These are phyloP conservation scores for Pythium brachiatum DNA, from an alignment of 352 stramenopile genomes.

Conservation along the genomic window DNA sequence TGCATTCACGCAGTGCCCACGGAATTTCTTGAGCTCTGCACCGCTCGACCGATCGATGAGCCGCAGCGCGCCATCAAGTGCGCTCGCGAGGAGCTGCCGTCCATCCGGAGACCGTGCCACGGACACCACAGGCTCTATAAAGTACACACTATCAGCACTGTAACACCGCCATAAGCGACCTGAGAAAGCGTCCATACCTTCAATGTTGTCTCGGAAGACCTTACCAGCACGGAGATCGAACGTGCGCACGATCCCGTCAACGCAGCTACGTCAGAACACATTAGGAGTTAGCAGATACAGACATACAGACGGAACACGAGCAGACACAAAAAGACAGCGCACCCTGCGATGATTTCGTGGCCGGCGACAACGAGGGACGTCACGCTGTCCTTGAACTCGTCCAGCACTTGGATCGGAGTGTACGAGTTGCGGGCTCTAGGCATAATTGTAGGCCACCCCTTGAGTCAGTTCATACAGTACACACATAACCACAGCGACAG, in stretches of 20 bases:
- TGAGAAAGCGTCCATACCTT: constrained; percentile 30
- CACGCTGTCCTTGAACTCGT: constrained; percentile 89
- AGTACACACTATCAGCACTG: not conserved
- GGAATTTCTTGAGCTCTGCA: constrained; percentile 72
- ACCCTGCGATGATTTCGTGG: constrained; percentile 82
- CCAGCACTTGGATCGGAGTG: constrained; percentile 79
- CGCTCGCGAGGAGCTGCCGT: constrained; percentile 75
- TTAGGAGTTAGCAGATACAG: not conserved
- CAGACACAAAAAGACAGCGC: constrained; percentile 10
- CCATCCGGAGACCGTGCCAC: constrained; percentile 70
- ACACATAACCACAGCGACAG: too few species aligned
- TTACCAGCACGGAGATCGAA: constrained; percentile 79
- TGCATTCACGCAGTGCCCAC: constrained; percentile 52
- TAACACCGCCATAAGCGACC: not conserved
- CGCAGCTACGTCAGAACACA: constrained; percentile 46
- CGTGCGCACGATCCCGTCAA: constrained; percentile 81
- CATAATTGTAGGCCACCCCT: too few species aligned
- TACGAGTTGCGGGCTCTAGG: constrained; percentile 76
- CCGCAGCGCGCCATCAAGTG: constrained; percentile 66
- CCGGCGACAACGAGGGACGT: constrained; percentile 75
- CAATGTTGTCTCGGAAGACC: constrained; percentile 70
- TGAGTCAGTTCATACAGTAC: too few species aligned
- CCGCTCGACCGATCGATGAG: constrained; percentile 72
- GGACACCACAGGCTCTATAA: constrained; percentile 70
- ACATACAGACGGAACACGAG: too few species aligned